Conservation (phyloP, 2,329 filamentous ascomycete genomes). For the Fusarium veterinarium region DNA sequence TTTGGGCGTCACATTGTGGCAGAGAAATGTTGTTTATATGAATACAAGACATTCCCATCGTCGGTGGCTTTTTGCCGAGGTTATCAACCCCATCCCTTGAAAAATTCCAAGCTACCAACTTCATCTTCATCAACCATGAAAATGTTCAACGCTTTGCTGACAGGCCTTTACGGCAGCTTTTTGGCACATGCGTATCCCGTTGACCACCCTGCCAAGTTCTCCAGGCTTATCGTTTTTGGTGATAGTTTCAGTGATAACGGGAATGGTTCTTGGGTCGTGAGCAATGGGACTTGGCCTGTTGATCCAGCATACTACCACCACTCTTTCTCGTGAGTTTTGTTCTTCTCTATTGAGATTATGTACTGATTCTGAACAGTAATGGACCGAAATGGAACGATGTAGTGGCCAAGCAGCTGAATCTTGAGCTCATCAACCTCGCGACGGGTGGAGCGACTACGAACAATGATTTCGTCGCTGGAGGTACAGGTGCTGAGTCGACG, state of each 20-base stretch:
- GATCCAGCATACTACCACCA: slow-evolving; percentile 31
- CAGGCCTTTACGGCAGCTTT: not conserved
- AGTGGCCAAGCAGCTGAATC: not conserved
- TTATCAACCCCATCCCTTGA: slow-evolving; percentile 3
- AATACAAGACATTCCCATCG: slow-evolving; percentile 15
- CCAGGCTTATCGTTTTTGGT: slow-evolving; percentile 28
- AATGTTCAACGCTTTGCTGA: slow-evolving; percentile 3
- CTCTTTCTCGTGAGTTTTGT: slow-evolving; percentile 12
- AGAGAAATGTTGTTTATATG: not conserved
- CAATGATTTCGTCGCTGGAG: slow-evolving; percentile 26
- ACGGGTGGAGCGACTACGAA: slow-evolving; percentile 24
- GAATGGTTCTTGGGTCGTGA: slow-evolving; percentile 31
- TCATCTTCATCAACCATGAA: not conserved
- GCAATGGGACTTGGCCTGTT: slow-evolving; percentile 30
- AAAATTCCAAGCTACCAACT: not conserved
- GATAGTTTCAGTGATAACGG: slow-evolving; percentile 37
- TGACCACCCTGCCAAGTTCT: not conserved
- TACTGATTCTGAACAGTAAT: not conserved
- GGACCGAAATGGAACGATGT: slow-evolving; percentile 29
- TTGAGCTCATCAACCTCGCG: slow-evolving; percentile 30
- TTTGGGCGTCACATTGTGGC: not conserved
- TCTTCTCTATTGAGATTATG: accelerated
- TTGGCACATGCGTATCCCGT: not conserved
- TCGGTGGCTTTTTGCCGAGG: slow-evolving; percentile 11
- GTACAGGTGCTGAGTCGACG: slow-evolving; percentile 15